phyloP scores from a whole-genome alignment of 2,329 filamentous ascomycete genomes.

The Pseudogymnoascus sp. region DNA sequence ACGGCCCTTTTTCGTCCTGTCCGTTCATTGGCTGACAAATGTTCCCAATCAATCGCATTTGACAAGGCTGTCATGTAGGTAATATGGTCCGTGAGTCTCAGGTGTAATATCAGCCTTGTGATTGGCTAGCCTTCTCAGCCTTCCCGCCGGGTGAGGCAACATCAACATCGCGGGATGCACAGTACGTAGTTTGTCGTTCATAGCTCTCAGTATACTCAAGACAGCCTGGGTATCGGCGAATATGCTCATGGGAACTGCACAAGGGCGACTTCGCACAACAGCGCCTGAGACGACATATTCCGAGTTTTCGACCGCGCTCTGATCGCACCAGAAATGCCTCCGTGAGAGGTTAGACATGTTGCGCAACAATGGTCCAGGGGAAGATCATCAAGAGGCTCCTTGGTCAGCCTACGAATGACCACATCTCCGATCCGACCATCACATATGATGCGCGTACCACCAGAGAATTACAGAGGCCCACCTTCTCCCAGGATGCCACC shows the following conservation, averaged over 20 bases:
- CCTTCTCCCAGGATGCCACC: constrained; percentile 46
- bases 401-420: constrained; percentile 10
- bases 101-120: background rate
- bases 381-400: constrained; percentile 13
- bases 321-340: background rate
- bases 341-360: constrained; percentile 9
- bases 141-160: background rate
- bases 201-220: background rate
- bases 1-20: background rate
- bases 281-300: background rate
- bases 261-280: background rate
- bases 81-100: background rate
- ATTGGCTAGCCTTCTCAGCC: background rate
- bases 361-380: constrained; percentile 11
- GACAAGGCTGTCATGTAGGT: background rate
- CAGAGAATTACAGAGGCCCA: constrained; percentile 26
- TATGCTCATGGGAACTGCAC: background rate
- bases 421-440: constrained; percentile 3
- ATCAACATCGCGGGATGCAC: background rate
- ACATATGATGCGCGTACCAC: constrained; percentile 7
- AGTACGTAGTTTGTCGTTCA: background rate
- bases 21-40: background rate
- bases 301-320: background rate
- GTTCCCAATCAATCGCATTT: background rate
- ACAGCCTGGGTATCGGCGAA: background rate